phyloP scores from a whole-genome alignment of 805 yeast genomes.

The Millerozyma acaciae region DNA sequence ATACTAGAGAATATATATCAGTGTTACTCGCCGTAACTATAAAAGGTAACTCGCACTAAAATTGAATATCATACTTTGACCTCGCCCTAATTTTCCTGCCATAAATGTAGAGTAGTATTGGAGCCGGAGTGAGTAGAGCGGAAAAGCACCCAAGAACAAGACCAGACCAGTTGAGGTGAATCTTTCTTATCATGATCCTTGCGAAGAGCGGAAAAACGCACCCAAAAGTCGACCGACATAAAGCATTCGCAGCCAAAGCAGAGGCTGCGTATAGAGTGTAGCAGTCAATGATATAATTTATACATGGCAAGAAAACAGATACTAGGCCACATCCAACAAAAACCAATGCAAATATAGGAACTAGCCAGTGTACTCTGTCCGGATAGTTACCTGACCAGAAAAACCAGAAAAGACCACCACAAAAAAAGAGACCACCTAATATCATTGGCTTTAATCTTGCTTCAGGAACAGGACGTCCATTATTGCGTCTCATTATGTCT shows the following conservation, averaged over 20 bases:
- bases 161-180: not conserved
- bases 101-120: slow-evolving; percentile 6
- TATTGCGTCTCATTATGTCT: not conserved
- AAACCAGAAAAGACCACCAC: slow-evolving; percentile 2
- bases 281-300: slow-evolving; percentile 1
- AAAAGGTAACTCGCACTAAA: too few relatives aligned
- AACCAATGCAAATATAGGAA: not conserved
- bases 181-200: not conserved
- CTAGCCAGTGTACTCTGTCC: slow-evolving; percentile 1
- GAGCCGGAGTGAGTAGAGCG: slow-evolving; percentile 2
- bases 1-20: too few relatives aligned
- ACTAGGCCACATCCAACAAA: slow-evolving; percentile 1
- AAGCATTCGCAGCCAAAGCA: slow-evolving; percentile 2
- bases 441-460: slow-evolving; percentile 1
- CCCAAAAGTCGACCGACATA: slow-evolving; percentile 1
- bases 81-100: slow-evolving; percentile 5
- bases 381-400: slow-evolving; percentile 2
- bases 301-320: not conserved
- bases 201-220: slow-evolving; percentile 2
- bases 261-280: not conserved
- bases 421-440: not conserved
- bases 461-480: not conserved
- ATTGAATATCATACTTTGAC: slow-evolving; percentile 5
- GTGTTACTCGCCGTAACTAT: too few relatives aligned
- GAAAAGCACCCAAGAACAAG: slow-evolving; percentile 3